Base-by-base conservation (phyloP, 202 grass and related monocot species). In the Setaria italica region DNA sequence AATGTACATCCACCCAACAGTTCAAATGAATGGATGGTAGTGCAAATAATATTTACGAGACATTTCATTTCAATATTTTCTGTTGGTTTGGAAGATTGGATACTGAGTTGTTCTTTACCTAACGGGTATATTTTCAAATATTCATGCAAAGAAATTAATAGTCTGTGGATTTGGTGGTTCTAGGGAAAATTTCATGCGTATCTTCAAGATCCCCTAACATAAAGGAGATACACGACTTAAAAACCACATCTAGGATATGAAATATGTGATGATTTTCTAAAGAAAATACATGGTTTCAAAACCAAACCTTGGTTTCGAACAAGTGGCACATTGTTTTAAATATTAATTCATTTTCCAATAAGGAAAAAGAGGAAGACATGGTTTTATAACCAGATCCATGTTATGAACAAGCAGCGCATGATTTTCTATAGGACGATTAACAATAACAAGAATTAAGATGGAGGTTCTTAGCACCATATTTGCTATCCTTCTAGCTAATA, bases 31-130 rank as follows among this genome's bases (percentile, higher is more conserved):
- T 41, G 42, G 11, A 70, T 47, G 5, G 5, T 39, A 13, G 34
- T 25, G 65, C 19, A 41, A 58, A 76, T 76, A 76, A 59, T 76
- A 76, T 37, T 62, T 74, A 0, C 33, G 72, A 56, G 17, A 56
- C 34, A 39, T 75, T 75, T 7, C 15, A 12, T 39, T 56, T 37
- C 4, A 56, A 34, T 9, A 41, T 57, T 58, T 41, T 55, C 48
- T 41, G 16, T 30, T 41, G 16, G 9, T 21, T 57, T 39, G 17
- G 2, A 2, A 76, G 19, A 41, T 42, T 76, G 1, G 15, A 25
- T 15, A 12, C 17, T 39, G 3, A 0, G 10, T 58, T 57, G 19
- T 14, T 7, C 16, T 39, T 7, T 55, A 13, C 3, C 19, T 25
- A 59, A 59, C 19, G 74, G 74, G 19, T 19, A 76, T 59, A 1